Percentiles rank a stretch among this genome's conserved stretches.
Conservation (phyloP, 2,329 filamentous ascomycete species). For the Epichloe elymi region DNA sequence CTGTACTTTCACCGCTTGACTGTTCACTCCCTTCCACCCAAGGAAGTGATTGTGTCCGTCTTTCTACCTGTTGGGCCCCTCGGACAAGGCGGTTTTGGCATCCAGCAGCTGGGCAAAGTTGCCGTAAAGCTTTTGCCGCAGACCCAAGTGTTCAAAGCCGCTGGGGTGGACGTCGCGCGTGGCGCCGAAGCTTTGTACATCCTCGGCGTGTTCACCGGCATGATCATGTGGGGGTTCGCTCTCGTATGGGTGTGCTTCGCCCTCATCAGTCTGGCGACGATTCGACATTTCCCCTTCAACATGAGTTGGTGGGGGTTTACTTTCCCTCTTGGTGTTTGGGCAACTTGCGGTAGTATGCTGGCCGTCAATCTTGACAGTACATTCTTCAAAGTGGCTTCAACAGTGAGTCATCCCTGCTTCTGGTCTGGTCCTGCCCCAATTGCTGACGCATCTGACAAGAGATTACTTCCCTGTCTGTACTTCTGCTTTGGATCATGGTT, state of each 20-base stretch:
- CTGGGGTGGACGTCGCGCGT: constrained; percentile 17
- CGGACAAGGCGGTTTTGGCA: constrained; percentile 51
- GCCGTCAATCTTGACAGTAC: constrained; percentile 27
- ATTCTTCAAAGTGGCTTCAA: constrained; percentile 29
- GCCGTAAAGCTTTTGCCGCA: constrained; percentile 27
- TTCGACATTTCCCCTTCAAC: constrained; percentile 29
- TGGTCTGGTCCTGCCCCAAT: neutral
- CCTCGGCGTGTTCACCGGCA: constrained; percentile 34
- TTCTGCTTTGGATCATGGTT: constrained; percentile 30
- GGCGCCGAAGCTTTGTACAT: constrained; percentile 39
- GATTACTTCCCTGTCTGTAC: constrained; percentile 28
- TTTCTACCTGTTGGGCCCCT: constrained; percentile 56
- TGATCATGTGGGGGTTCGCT: constrained; percentile 32
- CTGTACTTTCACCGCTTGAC: constrained; percentile 59
- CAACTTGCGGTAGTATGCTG: constrained; percentile 26
- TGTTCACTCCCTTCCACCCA: constrained; percentile 50
- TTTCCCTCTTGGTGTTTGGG: constrained; percentile 32
- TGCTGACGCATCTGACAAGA: constrained; percentile 7
- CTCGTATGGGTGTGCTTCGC: constrained; percentile 31
- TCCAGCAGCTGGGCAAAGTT: constrained; percentile 37
- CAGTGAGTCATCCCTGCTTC: constrained; percentile 13
- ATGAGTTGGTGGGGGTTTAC: constrained; percentile 37
- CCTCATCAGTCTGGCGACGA: constrained; percentile 26
- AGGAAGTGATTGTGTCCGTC: constrained; percentile 53
- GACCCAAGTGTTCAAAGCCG: constrained; percentile 31